phyloP scores from a whole-genome alignment of 768 basidiomycete species.

The Suillus luteus region DNA sequence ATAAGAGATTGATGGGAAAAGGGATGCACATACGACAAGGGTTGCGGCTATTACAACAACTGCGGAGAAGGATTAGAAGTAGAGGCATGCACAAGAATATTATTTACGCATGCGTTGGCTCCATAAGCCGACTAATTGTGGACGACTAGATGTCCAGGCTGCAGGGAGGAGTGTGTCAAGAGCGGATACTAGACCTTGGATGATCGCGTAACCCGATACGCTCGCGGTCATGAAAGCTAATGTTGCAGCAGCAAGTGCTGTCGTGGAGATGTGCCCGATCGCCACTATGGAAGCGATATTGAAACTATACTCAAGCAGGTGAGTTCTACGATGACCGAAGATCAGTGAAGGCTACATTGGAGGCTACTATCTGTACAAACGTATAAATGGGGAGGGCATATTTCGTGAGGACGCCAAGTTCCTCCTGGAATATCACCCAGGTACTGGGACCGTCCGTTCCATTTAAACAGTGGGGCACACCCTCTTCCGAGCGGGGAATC shows the following conservation, averaged over 20 bases:
- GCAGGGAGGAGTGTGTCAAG: constrained; percentile 93
- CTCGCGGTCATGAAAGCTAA: constrained; percentile 74
- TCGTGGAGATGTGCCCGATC: constrained; percentile 90
- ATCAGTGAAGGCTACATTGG: constrained; percentile 11
- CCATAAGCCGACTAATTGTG: constrained; percentile 88
- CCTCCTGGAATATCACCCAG: constrained; percentile 52
- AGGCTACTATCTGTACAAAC: constrained; percentile 42
- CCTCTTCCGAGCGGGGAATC: constrained; percentile 52
- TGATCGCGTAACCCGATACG: constrained; percentile 58
- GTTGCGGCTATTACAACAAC: constrained; percentile 61
- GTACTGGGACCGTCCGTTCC: constrained; percentile 26
- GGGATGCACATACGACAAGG: constrained; percentile 54
- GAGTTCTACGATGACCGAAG: constrained; percentile 49
- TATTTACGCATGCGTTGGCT: constrained; percentile 80
- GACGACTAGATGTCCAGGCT: constrained; percentile 90
- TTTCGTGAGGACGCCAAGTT: constrained; percentile 55
- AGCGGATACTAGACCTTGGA: constrained; percentile 80
- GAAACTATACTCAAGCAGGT: constrained; percentile 84
- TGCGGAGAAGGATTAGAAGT: constrained; percentile 27
- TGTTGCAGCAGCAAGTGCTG: constrained; percentile 82
- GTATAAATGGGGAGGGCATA: constrained; percentile 75
- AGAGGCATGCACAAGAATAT: not conserved
- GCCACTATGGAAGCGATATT: constrained; percentile 82
- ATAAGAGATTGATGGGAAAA: not conserved
- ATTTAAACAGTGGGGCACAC: constrained; percentile 29